A percentile compares a stretch with the other conserved stretches of the same genome.
These are phyloP conservation scores for Diaporthe caulivora DNA, from an alignment of 2,329 filamentous ascomycete species.

Conservation along the genomic window DNA sequence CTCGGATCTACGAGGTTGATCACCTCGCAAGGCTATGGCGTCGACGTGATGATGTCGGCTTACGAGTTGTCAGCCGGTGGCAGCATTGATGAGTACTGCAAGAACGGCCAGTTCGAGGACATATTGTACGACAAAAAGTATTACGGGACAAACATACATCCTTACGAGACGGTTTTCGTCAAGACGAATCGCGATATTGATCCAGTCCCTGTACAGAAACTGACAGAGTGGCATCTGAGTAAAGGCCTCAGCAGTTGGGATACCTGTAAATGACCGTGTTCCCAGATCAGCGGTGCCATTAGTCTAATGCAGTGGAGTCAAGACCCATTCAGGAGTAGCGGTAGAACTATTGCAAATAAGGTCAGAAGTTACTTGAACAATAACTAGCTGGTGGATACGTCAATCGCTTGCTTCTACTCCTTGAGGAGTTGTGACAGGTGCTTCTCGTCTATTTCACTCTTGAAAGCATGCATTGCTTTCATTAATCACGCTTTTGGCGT, in stretches of 20 bases:
- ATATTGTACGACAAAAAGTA: constrained; percentile 18
- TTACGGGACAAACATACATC: constrained; percentile 28
- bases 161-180: constrained; percentile 27
- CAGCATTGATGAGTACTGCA: background rate
- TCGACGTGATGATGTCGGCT: constrained; percentile 46
- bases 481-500: too few relatives aligned
- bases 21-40: constrained; percentile 45
- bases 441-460: too few relatives aligned
- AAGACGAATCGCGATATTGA: constrained; percentile 30
- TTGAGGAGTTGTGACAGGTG: too few relatives aligned
- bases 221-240: constrained; percentile 28
- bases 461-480: too few relatives aligned
- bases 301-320: background rate
- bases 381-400: too few relatives aligned
- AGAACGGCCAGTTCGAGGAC: constrained; percentile 20
- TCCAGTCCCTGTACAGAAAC: background rate
- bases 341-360: background rate
- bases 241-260: constrained; percentile 7
- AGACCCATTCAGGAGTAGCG: background rate
- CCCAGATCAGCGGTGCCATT: background rate
- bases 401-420: too few relatives aligned
- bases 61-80: background rate
- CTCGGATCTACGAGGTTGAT: constrained; percentile 44
- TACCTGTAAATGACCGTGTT: background rate
- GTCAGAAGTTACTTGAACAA: background rate